Base-by-base conservation (phyloP, 176 grass and related monocot genomes). In the Oryza punctata region DNA sequence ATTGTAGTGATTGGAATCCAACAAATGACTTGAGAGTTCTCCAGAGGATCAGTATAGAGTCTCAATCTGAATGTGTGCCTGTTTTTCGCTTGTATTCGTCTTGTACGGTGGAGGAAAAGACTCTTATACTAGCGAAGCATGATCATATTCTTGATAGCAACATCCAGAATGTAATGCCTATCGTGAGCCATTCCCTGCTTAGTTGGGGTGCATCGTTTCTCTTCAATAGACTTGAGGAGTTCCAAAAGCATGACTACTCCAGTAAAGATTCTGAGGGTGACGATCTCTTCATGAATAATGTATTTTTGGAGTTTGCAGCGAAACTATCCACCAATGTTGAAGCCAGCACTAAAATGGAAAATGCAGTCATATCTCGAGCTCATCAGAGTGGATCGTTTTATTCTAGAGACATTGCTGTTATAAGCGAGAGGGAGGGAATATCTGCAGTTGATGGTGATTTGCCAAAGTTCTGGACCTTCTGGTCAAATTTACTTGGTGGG, bases 81-180 rank as follows among this genome's bases (percentile, higher is more conserved):
- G 61, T 98, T 80, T 93, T 98, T 86, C 92, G 96, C 66, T 41
- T 98, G 6, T 98, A 93, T 79, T 90, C 93, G 4, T 85, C 89
- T 79, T 95, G 70, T 82, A 89, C 96, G 24, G 90, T 95, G 67
- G 96, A 98, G 80, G 96, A 95, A 81, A 98, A 91, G 84, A 79
- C 77, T 72, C 89, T 98, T 60, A 83, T 92, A 76, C 85, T 93
- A 69, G 91, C 96, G 75, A 98, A 93, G 76, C 63, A 98, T 65
- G 87, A 91, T 70, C 78, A 93, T 76, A 64, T 75, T 73, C 69
- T 93, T 65, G 93, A 91, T 67, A 98, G 85, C 78, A 91, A 87
- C 78, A 85, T 93, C 60, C 67, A 87, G 52, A 89, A 90, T 75
- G 84, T 98, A 85, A 84, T 12, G 16, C 87, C 91, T 63, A 88